Conservation (phyloP, 345 rosid genomes). For the Hibiscus trionum region DNA sequence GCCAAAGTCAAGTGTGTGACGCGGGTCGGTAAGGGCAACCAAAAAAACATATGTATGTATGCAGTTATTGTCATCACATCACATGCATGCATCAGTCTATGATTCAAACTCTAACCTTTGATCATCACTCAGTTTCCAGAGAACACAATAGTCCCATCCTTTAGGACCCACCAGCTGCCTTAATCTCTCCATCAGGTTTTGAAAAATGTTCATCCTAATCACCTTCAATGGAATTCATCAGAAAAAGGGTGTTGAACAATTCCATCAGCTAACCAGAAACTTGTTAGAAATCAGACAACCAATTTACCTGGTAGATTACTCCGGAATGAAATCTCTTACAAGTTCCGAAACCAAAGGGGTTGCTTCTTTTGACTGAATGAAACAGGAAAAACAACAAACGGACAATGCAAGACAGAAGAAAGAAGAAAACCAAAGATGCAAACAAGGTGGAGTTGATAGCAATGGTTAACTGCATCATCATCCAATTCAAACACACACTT, state of each 20-base stretch:
- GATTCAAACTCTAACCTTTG: slow-evolving; percentile 48
- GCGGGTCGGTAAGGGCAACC: too few species aligned
- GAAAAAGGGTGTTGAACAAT: not conserved
- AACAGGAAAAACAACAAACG: slow-evolving; percentile 15
- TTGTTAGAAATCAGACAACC: too few species aligned
- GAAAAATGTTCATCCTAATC: slow-evolving; percentile 33
- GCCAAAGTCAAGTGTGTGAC: too few species aligned
- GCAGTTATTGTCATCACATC: not conserved
- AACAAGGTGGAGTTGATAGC: slow-evolving; percentile 1
- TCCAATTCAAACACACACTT: not conserved
- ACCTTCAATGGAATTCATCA: slow-evolving; percentile 11
- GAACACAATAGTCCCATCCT: slow-evolving; percentile 78
- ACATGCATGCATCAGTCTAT: not conserved
- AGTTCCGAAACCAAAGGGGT: slow-evolving; percentile 17
- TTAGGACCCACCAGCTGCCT: slow-evolving; percentile 60
- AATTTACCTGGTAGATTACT: not conserved
- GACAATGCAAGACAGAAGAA: not conserved
- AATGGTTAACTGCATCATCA: slow-evolving; percentile 3
- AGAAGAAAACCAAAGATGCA: not conserved
- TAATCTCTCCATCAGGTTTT: slow-evolving; percentile 54
- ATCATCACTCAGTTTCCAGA: slow-evolving; percentile 75
- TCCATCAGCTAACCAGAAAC: too few species aligned
- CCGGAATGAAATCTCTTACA: slow-evolving; percentile 4
- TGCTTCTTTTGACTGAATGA: slow-evolving; percentile 19
- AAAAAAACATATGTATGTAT: not conserved